Evolutionary conservation across 2,329 filamentous ascomycete species (phyloP).

Genomic region (Sclerotinia spermophila): DNA sequence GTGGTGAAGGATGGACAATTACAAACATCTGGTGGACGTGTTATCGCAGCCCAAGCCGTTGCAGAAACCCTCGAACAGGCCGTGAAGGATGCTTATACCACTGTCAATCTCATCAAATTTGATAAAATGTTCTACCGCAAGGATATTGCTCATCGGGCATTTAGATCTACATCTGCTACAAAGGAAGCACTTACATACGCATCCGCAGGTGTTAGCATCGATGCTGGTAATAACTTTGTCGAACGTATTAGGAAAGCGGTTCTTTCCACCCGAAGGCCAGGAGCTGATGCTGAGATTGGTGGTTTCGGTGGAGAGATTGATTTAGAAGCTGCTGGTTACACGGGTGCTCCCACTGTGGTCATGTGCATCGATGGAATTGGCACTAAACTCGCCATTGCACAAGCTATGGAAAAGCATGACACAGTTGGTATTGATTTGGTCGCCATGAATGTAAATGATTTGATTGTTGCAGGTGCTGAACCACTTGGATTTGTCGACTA

Average conservation of each 20-base stretch:
- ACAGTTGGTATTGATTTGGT: constrained; percentile 96
- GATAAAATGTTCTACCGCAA: constrained; percentile 58
- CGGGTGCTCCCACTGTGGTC: constrained; percentile 75
- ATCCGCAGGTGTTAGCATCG: constrained; percentile 87
- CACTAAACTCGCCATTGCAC: constrained; percentile 95
- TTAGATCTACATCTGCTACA: constrained; percentile 43
- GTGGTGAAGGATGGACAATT: constrained; percentile 60
- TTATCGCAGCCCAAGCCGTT: constrained; percentile 87
- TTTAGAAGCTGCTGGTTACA: constrained; percentile 69
- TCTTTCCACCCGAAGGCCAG: constrained; percentile 76
- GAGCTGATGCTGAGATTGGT: constrained; percentile 78
- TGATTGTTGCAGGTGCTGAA: constrained; percentile 92
- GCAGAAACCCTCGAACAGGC: constrained; percentile 74
- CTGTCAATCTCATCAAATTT: constrained; percentile 75
- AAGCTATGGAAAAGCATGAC: constrained; percentile 83
- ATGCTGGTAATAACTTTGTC: constrained; percentile 89
- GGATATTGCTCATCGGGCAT: constrained; percentile 81
- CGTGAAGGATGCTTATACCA: constrained; percentile 82
- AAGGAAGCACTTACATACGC: constrained; percentile 76
- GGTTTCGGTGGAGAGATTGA: constrained; percentile 91
- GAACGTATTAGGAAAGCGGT: constrained; percentile 88
- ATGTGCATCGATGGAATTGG: constrained; percentile 94
- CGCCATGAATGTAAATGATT: constrained; percentile 83
- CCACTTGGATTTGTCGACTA: constrained; percentile 97
- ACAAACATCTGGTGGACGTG: constrained; percentile 78